These are phyloP conservation scores for Amphibolis antarctica DNA, from an alignment of 106 monocot species.

Conservation along the genomic window DNA sequence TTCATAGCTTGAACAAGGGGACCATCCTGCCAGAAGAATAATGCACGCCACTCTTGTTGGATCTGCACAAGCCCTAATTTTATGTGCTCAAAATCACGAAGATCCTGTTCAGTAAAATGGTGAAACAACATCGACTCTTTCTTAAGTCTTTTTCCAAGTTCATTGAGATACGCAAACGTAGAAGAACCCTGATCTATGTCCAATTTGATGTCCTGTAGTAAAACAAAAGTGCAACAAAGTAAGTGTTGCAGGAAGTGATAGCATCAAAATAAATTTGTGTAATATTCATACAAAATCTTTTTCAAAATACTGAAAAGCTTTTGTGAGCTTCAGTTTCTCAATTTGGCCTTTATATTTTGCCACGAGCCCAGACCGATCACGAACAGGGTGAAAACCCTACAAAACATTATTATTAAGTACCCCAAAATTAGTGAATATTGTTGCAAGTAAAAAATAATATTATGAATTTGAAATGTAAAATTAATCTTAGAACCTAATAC, in stretches of 20 bases:
- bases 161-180: slow-evolving; percentile 29
- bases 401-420: slow-evolving; percentile 1
- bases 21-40: slow-evolving; percentile 94
- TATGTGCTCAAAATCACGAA: slow-evolving; percentile 33
- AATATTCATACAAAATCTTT: slow-evolving; percentile 32
- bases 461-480: too few relatives aligned
- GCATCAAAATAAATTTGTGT: neutral
- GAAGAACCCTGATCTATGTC: slow-evolving; percentile 51
- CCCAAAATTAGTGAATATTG: neutral
- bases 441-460: too few relatives aligned
- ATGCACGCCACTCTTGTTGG: slow-evolving; percentile 50
- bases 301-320: slow-evolving; percentile 25
- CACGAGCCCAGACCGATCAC: slow-evolving; percentile 53
- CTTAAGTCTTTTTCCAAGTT: slow-evolving; percentile 20
- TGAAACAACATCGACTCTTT: slow-evolving; percentile 9
- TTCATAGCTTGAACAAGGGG: slow-evolving; percentile 97
- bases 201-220: slow-evolving; percentile 41
- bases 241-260: neutral
- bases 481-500: neutral
- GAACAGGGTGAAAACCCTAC: slow-evolving; percentile 82
- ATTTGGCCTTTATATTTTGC: slow-evolving; percentile 40
- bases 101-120: slow-evolving; percentile 27
- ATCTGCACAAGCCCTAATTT: slow-evolving; percentile 33
- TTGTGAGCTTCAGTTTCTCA: slow-evolving; percentile 28
- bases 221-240: neutral